Evolutionary conservation across 768 basidiomycete species (phyloP).

Genomic region (Suillus paluster): DNA sequence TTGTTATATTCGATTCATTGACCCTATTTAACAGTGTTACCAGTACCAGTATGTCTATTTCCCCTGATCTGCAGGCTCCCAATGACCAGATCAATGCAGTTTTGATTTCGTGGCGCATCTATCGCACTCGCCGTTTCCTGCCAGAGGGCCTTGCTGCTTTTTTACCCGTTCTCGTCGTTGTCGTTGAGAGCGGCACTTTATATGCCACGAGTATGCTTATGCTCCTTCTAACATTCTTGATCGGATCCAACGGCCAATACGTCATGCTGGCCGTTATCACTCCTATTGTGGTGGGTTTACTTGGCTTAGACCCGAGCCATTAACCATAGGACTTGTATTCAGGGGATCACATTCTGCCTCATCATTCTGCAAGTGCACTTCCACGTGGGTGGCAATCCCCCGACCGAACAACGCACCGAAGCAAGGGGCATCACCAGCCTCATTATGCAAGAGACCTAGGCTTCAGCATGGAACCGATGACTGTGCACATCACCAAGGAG

Average conservation of each 20-base stretch:
- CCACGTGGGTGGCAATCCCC: background rate
- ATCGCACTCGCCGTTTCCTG: background rate
- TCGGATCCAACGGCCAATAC: background rate
- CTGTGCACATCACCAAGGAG: background rate
- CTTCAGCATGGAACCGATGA: background rate
- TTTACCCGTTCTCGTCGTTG: background rate
- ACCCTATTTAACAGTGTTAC: background rate
- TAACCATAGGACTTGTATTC: background rate
- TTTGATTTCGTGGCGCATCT: conserved; percentile 2
- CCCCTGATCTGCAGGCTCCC: background rate
- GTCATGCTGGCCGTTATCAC: background rate
- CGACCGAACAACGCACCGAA: background rate
- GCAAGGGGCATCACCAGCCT: no score
- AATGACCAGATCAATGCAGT: background rate
- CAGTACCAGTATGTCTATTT: background rate
- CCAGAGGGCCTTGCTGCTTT: background rate
- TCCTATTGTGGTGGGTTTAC: background rate
- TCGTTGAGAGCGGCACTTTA: background rate
- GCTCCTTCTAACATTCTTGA: background rate
- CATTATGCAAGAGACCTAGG: background rate
- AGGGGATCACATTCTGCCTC: background rate
- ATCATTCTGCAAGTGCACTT: conserved; percentile 1
- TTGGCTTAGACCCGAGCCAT: background rate
- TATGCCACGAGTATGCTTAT: background rate
- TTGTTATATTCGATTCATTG: background rate